These are phyloP conservation scores for Populus trichocarpa DNA, from an alignment of 441 rosid species.

Conservation along the genomic window DNA sequence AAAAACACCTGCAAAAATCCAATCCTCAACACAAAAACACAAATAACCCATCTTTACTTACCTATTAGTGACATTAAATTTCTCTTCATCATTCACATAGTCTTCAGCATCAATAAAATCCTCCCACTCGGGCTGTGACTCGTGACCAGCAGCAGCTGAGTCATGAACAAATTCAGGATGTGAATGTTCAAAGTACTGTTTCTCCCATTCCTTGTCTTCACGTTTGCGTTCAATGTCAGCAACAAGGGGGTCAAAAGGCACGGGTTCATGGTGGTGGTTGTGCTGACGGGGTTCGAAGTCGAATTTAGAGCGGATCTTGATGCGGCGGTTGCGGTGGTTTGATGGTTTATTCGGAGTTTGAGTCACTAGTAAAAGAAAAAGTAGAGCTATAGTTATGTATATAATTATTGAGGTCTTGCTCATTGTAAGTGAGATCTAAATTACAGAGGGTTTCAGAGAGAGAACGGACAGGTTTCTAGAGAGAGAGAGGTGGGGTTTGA, in stretches of 20 bases:
- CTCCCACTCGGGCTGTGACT: conserved; percentile 95
- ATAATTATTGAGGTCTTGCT: conserved; percentile 48
- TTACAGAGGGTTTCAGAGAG: not conserved
- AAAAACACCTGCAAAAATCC: not conserved
- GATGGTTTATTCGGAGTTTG: conserved; percentile 50
- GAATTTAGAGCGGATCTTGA: conserved; percentile 69
- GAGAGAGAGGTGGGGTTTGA: not conserved
- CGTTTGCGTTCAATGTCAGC: conserved; percentile 88
- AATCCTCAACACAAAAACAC: not conserved
- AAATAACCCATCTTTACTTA: conserved; percentile 5
- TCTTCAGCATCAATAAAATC: conserved; percentile 92
- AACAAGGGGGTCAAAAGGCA: conserved; percentile 79
- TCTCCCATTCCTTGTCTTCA: conserved; percentile 89
- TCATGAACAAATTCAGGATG: conserved; percentile 49
- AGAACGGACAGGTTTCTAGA: not conserved
- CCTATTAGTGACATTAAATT: conserved; percentile 85
- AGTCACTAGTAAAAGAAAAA: conserved; percentile 66
- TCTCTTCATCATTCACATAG: conserved; percentile 78
- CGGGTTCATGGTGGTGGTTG: conserved; percentile 41
- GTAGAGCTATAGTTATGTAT: conserved; percentile 57
- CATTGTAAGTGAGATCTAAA: conserved; percentile 26
- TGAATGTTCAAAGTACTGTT: conserved; percentile 56
- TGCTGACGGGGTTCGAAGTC: conserved; percentile 36
- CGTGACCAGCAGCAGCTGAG: conserved; percentile 66
- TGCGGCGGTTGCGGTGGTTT: conserved; percentile 48